phyloP scores from a whole-genome alignment of 2,329 filamentous ascomycete species.

The Diaporthe ilicicola region DNA sequence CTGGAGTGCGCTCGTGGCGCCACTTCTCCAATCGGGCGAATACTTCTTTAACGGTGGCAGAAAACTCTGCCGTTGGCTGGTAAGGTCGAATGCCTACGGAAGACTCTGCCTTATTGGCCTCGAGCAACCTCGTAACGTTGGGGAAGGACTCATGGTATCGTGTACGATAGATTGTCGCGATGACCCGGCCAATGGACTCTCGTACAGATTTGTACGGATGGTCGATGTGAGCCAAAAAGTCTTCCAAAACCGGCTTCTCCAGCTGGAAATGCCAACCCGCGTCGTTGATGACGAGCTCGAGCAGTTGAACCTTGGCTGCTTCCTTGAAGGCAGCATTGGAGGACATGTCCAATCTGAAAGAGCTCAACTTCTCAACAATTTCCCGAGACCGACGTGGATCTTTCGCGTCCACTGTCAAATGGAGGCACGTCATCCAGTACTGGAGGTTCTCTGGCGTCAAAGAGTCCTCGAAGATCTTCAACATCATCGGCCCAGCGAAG shows the following conservation, averaged over 20 bases:
- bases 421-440: conserved; percentile 95
- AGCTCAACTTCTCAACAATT: conserved; percentile 81
- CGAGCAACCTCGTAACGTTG: conserved; percentile 77
- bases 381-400: conserved; percentile 90
- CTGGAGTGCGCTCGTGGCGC: conserved; percentile 83
- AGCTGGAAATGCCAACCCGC: conserved; percentile 96
- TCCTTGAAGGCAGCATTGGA: conserved; percentile 99
- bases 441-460: conserved; percentile 92
- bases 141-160: conserved; percentile 94
- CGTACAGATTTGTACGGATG: conserved; percentile 98
- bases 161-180: conserved; percentile 88
- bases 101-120: conserved; percentile 80
- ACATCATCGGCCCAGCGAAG: conserved; percentile 88
- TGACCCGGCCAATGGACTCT: conserved; percentile 90
- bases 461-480: conserved; percentile 87
- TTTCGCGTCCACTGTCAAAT: conserved; percentile 86
- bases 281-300: conserved; percentile 88
- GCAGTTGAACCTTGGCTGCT: conserved; percentile 90
- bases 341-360: conserved; percentile 90
- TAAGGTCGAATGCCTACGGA: conserved; percentile 89
- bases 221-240: conserved; percentile 91
- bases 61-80: conserved; percentile 77
- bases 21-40: conserved; percentile 85
- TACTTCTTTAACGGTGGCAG: conserved; percentile 74
- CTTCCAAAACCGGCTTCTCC: conserved; percentile 84